These are phyloP conservation scores for Leishmania amazonensis DNA, from an alignment of 208 protist species.

Conservation along the genomic window DNA sequence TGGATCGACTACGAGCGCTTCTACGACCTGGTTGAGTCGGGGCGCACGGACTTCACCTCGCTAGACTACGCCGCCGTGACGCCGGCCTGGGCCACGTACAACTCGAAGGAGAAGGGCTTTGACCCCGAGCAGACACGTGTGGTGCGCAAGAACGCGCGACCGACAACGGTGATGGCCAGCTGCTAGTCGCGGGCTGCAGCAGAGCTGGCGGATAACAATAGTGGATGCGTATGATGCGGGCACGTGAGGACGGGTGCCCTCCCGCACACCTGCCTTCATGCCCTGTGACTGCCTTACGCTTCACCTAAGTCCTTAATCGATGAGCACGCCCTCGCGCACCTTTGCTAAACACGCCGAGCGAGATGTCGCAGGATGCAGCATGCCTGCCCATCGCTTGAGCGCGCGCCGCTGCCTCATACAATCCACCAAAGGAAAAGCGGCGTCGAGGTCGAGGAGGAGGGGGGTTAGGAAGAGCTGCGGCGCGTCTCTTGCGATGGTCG, in stretches of 20 bases:
- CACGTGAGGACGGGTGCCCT: not conserved
- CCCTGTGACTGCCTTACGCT: no score
- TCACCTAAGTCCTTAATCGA: not conserved
- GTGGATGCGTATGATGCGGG: not conserved
- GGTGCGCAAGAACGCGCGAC: slow-evolving; percentile 62
- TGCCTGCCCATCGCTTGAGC: no score
- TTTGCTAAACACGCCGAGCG: no score
- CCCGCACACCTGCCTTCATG: not conserved
- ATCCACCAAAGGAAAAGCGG: not conserved
- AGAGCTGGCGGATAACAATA: not conserved
- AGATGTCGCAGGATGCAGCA: no score
- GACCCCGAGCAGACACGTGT: slow-evolving; percentile 85
- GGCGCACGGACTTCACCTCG: slow-evolving; percentile 58
- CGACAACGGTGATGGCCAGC: slow-evolving; percentile 37
- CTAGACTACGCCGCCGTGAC: slow-evolving; percentile 81
- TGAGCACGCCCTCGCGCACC: no score
- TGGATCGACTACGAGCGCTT: slow-evolving; percentile 94
- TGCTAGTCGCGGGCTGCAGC: slow-evolving; percentile 21
- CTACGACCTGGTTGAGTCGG: slow-evolving; percentile 54
- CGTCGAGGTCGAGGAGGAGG: not conserved
- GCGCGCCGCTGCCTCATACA: not conserved
- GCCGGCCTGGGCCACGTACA: slow-evolving; percentile 84
- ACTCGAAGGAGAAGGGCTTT: slow-evolving; percentile 84
- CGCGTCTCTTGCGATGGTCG: not conserved
- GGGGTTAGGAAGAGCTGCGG: not conserved